phyloP scores from a whole-genome alignment of 2,329 filamentous ascomycete species.

The Aspergillus luchuensis region DNA sequence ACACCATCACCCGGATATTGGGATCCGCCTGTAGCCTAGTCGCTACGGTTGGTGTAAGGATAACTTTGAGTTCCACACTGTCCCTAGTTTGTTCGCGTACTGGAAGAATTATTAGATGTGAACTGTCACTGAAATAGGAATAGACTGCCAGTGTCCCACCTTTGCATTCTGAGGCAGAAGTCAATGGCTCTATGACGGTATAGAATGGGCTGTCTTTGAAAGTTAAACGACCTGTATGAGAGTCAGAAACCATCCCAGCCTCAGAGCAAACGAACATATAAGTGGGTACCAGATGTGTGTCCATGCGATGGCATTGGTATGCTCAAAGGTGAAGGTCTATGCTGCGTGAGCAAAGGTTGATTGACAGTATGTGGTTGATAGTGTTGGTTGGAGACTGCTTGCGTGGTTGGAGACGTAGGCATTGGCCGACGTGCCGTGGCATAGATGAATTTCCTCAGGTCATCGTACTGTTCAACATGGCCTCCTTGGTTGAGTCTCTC shows the following conservation, averaged over 20 bases:
- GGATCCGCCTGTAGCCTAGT: constrained; percentile 61
- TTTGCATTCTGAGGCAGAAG: constrained; percentile 68
- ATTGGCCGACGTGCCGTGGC: constrained; percentile 29
- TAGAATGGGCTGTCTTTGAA: constrained; percentile 89
- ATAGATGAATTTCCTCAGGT: constrained; percentile 36
- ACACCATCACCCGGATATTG: constrained; percentile 75
- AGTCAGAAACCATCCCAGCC: constrained; percentile 20
- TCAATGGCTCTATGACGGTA: constrained; percentile 65
- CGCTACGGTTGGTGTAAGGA: constrained; percentile 57
- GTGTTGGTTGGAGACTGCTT: constrained; percentile 26
- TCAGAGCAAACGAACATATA: neutral
- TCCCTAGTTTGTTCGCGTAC: constrained; percentile 63
- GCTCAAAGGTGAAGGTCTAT: constrained; percentile 30
- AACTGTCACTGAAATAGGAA: constrained; percentile 19
- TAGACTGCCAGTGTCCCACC: constrained; percentile 51
- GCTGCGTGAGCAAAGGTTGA: constrained; percentile 30
- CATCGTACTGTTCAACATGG: constrained; percentile 33
- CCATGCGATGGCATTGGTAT: constrained; percentile 35
- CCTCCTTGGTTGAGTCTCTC: constrained; percentile 29
- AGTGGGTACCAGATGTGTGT: constrained; percentile 30
- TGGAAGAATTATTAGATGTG: constrained; percentile 33
- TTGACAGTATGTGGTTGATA: constrained; percentile 29
- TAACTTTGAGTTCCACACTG: constrained; percentile 60
- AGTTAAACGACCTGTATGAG: constrained; percentile 50
- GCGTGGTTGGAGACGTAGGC: constrained; percentile 31